phyloP scores from a whole-genome alignment of 129 eudicot species.

The Tagetes erecta region DNA sequence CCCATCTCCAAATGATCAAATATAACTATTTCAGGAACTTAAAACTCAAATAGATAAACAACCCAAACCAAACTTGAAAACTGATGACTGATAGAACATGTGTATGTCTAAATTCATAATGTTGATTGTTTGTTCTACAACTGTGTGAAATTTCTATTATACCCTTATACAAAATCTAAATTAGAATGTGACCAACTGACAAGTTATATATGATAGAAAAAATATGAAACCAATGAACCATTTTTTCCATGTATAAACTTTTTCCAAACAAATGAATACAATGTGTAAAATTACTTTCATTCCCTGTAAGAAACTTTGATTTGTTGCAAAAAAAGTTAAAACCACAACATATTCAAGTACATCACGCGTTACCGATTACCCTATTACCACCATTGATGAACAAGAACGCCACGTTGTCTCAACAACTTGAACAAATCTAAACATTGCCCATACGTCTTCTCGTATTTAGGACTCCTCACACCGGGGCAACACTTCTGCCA shows the following conservation, averaged over 20 bases:
- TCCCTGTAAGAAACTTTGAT: conserved; percentile 11
- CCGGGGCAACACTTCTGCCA: conserved; percentile 99
- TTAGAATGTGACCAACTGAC: not conserved
- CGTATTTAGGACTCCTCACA: conserved; percentile 69
- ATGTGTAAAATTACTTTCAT: conserved; percentile 23
- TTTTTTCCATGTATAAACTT: conserved; percentile 20
- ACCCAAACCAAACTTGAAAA: conserved; percentile 3
- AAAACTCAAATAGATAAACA: not conserved
- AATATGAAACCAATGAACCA: conserved; percentile 5
- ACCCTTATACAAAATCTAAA: not conserved
- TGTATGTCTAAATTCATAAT: too few species aligned
- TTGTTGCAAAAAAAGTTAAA: conserved; percentile 3
- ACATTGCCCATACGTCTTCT: conserved; percentile 79
- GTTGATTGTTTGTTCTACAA: not conserved
- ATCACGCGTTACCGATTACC: conserved; percentile 9
- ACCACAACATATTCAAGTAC: conserved; percentile 29
- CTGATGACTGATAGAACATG: not conserved
- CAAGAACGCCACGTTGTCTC: conserved; percentile 84
- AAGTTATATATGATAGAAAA: not conserved
- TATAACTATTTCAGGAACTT: not conserved
- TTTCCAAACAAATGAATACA: conserved; percentile 1
- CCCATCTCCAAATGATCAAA: not conserved
- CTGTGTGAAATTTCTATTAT: not conserved
- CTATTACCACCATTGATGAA: conserved; percentile 95
- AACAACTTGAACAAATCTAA: conserved; percentile 70